Evolutionary conservation across 768 basidiomycete genomes (phyloP), one percentile per base, ranked within the genome.

Genomic region (Suillus variegatus): DNA sequence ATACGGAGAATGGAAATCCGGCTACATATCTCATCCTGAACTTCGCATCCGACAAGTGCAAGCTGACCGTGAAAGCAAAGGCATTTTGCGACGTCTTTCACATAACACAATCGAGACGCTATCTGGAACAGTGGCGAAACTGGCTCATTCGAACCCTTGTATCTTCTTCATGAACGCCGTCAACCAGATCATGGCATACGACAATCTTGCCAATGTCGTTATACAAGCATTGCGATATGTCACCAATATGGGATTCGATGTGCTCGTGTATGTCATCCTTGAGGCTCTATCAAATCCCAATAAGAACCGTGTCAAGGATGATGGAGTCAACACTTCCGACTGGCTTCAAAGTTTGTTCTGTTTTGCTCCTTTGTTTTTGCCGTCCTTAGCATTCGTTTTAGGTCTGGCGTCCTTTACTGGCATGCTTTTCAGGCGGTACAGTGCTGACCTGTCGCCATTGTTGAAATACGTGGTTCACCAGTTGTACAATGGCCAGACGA

Each of bases 121-220:
- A 16, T 91, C 95, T 36, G 90, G 96, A 22, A 86, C 90, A 4
- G 88, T 99, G 32, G 96, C 94, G 14, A 98, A 99, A 77, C 79
- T 97, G 62, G 94, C 94, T 16, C 95, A 99, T 75, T 91, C 93
- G 20, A 97, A 99, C 73, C 97, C 97, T 6, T 91, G 89, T 70
- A 89, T 96, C 60, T 87, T 99, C 70, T 99, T 98, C 81, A 74
- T 85, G 28, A 92, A 93, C 67, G 94, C 92, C 0, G 89, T 99
- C 56, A 89, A 90, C 69, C 97, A 99, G 77, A 92, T 98, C 65
- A 94, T 95, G 90, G 90, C 93, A 16, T 99, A 99, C 72, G 93
- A 97, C 73, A 99, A 99, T 76, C 78, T 97, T 62, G 94, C 93
- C 12, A 85, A 84, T 49, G 93, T 95, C 25, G 91, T 98, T 51